Evolutionary conservation across 805 yeast species (phyloP).

Genomic region (Scheffersomyces spartinae): DNA sequence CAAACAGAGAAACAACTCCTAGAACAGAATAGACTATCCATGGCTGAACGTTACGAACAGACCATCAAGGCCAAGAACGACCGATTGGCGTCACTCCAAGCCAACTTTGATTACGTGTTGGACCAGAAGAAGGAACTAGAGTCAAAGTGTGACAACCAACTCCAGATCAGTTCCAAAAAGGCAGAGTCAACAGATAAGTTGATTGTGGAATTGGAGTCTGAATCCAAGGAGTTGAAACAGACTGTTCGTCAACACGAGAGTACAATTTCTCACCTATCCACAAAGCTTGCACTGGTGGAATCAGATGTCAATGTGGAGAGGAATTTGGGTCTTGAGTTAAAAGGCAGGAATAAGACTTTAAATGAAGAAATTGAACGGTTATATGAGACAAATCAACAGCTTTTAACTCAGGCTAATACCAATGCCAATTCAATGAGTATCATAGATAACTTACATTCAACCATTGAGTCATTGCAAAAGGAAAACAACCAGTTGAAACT

Average conservation of each 20-base stretch:
- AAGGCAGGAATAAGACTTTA: constrained; percentile 15
- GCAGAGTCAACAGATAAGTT: constrained; percentile 1
- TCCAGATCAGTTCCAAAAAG: too few relatives aligned
- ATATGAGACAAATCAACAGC: constrained; percentile 1
- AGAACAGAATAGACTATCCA: constrained; percentile 14
- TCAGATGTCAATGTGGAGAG: too few relatives aligned
- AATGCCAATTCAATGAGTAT: constrained; percentile 10
- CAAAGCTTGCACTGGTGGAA: too few relatives aligned
- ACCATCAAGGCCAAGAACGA: constrained; percentile 1
- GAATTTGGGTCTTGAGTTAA: too few relatives aligned
- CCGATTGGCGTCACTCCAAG: constrained; percentile 4
- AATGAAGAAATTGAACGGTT: constrained; percentile 12
- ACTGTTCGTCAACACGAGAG: too few relatives aligned
- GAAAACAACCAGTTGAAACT: constrained; percentile 41
- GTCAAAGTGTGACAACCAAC: too few relatives aligned
- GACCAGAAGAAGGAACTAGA: constrained; percentile 6
- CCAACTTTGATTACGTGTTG: constrained; percentile 6
- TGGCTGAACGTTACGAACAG: constrained; percentile 5
- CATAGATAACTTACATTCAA: constrained; percentile 34
- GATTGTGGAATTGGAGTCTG: constrained; percentile 1
- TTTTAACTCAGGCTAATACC: constrained; percentile 4
- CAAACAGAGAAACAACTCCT: constrained; percentile 23
- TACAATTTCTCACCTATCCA: too few relatives aligned
- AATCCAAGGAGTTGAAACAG: constrained; percentile 22
- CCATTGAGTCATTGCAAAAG: constrained; percentile 33